Evolutionary conservation across 768 basidiomycete genomes (phyloP).

Genomic region (Mycena galericulata): DNA sequence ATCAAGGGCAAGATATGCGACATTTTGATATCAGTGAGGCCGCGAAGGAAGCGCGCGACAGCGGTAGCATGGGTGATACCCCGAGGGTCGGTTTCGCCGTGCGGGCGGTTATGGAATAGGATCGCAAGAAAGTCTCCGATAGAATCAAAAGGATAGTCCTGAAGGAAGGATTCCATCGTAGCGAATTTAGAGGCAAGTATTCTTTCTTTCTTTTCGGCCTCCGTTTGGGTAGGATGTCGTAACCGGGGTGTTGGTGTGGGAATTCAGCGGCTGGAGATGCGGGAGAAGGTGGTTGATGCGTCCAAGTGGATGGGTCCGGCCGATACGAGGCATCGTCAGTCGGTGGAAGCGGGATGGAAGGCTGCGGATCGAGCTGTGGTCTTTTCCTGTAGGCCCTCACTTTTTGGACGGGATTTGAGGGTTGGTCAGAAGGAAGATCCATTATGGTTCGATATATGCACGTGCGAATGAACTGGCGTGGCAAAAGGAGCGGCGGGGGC

Average conservation of each 20-base stretch:
- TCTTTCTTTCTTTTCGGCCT: neutral
- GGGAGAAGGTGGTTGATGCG: neutral
- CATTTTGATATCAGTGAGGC: neutral
- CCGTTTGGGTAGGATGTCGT: neutral
- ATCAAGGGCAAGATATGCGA: neutral
- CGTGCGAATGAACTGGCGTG: neutral
- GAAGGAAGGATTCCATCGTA: neutral
- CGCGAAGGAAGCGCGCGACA: conserved; percentile 1
- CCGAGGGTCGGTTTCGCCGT: neutral
- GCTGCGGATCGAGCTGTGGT: neutral
- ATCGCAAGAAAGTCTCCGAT: conserved; percentile 1
- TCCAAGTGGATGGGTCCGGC: too few relatives aligned
- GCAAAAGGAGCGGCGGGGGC: neutral
- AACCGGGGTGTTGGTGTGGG: neutral
- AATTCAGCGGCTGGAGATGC: neutral
- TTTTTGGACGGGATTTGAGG: neutral
- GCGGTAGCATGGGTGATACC: neutral
- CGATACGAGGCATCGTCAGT: too few relatives aligned
- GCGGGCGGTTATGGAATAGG: conserved; percentile 3
- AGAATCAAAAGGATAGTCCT: neutral
- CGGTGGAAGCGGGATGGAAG: neutral
- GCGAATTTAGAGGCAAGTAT: neutral
- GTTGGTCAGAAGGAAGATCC: neutral
- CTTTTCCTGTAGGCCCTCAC: neutral
- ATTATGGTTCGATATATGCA: neutral